Evolutionary conservation across 2,329 filamentous ascomycete species (phyloP).

Genomic region (Calonectria hongkongensis): DNA sequence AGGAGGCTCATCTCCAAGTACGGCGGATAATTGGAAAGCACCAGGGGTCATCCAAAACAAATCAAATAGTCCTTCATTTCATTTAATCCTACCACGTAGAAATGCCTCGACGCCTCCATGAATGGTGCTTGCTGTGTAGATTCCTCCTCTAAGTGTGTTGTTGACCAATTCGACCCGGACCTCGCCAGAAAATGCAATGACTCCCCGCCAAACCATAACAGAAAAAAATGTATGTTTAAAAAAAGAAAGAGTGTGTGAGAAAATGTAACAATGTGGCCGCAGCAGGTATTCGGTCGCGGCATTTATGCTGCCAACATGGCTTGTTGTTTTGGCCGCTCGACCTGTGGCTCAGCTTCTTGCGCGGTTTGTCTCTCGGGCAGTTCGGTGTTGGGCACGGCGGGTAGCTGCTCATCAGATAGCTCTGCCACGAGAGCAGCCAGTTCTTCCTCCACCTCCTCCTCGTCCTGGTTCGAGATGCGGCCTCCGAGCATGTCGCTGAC

Average conservation of each 20-base stretch:
- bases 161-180: slow-evolving; percentile 23
- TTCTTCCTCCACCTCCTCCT: slow-evolving; percentile 98
- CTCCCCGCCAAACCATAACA: slow-evolving; percentile 30
- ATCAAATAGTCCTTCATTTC: slow-evolving; percentile 32
- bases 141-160: slow-evolving; percentile 47
- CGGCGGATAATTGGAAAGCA: slow-evolving; percentile 58
- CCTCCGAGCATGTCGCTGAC: slow-evolving; percentile 93
- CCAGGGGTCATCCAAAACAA: slow-evolving; percentile 29
- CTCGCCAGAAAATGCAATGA: slow-evolving; percentile 47
- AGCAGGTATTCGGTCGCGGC: not conserved
- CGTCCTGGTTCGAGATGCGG: slow-evolving; percentile 93
- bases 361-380: slow-evolving; percentile 39
- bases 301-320: slow-evolving; percentile 62
- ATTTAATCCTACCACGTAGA: slow-evolving; percentile 40
- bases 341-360: slow-evolving; percentile 44
- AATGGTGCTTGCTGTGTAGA: slow-evolving; percentile 51
- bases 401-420: slow-evolving; percentile 56
- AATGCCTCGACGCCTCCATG: slow-evolving; percentile 52
- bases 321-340: slow-evolving; percentile 56
- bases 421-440: slow-evolving; percentile 83
- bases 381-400: slow-evolving; percentile 45
- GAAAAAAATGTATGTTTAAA: not conserved
- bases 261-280: not conserved
- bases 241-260: slow-evolving; percentile 7
- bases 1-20: slow-evolving; percentile 83